Conservation (phyloP, 768 basidiomycete genomes). For the Leccinum truebloodii region DNA sequence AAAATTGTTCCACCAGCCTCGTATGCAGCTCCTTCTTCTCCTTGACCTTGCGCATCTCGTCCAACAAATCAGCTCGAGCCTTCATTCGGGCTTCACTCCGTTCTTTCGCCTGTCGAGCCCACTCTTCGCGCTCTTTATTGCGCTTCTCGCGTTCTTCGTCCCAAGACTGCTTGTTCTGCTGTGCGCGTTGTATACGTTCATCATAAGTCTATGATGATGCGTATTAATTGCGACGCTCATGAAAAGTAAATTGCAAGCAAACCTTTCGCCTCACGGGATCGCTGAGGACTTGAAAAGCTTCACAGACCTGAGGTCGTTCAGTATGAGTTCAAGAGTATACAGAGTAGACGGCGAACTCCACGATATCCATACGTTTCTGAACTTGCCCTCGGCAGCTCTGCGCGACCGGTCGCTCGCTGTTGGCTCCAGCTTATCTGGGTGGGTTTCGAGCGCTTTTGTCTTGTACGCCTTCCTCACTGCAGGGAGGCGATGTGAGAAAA, state of each 20-base stretch:
- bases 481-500: constrained; percentile 1
- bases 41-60: constrained; percentile 41
- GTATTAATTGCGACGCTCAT: not conserved
- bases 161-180: constrained; percentile 28
- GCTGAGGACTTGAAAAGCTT: constrained; percentile 60
- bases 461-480: constrained; percentile 66
- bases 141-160: constrained; percentile 42
- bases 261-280: constrained; percentile 59
- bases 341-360: constrained; percentile 26
- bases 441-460: constrained; percentile 66
- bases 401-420: constrained; percentile 51
- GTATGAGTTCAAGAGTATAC: constrained; percentile 13
- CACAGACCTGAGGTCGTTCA: constrained; percentile 49
- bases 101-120: constrained; percentile 52
- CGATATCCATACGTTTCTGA: constrained; percentile 52
- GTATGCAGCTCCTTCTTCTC: constrained; percentile 41
- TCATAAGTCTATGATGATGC: constrained; percentile 45
- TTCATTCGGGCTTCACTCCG: constrained; percentile 53
- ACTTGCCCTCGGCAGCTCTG: constrained; percentile 54
- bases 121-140: constrained; percentile 52
- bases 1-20: constrained; percentile 51
- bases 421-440: constrained; percentile 70
- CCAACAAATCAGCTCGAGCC: constrained; percentile 38
- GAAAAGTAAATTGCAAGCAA: constrained; percentile 12
- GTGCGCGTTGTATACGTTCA: constrained; percentile 36